A percentile compares a stretch with the other conserved stretches of the same genome.
Evolutionary conservation across 208 protist species (phyloP).

Genomic region (Tritrichomonas foetus): DNA sequence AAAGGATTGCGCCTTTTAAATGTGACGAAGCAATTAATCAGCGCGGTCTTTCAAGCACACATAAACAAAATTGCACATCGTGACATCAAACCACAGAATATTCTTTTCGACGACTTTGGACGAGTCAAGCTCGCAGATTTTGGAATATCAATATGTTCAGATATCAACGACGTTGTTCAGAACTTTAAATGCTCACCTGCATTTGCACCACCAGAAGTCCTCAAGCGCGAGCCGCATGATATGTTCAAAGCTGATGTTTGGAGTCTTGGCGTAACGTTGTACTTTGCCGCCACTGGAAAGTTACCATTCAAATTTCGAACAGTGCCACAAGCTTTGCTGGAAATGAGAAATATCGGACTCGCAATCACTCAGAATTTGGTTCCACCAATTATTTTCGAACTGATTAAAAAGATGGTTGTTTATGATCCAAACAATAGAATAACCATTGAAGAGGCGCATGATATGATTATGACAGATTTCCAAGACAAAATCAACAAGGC

Average conservation of each 20-base stretch:
- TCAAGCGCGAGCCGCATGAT: background rate
- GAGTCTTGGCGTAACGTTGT: background rate
- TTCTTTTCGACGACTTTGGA: background rate
- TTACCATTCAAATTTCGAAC: background rate
- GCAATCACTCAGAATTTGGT: too few relatives aligned
- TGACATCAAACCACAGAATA: slow-evolving; percentile 3
- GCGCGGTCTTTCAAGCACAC: background rate
- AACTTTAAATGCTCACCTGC: background rate
- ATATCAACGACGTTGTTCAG: background rate
- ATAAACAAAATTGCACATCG: background rate
- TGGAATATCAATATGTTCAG: background rate
- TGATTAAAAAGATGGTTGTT: too few relatives aligned
- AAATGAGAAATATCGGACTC: too few relatives aligned
- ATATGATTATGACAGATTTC: too few relatives aligned
- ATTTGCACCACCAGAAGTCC: slow-evolving; percentile 19
- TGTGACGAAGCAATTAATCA: background rate
- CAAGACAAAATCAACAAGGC: too few relatives aligned
- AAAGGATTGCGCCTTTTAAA: background rate
- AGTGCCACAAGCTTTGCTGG: too few relatives aligned
- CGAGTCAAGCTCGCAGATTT: background rate
- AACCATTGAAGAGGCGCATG: too few relatives aligned
- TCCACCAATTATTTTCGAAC: too few relatives aligned
- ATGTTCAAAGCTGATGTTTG: slow-evolving; percentile 15
- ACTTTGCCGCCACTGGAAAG: background rate
- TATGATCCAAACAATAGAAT: too few relatives aligned